Base-by-base conservation (phyloP, 2,329 filamentous ascomycete species). In the Penicillium decumbens region DNA sequence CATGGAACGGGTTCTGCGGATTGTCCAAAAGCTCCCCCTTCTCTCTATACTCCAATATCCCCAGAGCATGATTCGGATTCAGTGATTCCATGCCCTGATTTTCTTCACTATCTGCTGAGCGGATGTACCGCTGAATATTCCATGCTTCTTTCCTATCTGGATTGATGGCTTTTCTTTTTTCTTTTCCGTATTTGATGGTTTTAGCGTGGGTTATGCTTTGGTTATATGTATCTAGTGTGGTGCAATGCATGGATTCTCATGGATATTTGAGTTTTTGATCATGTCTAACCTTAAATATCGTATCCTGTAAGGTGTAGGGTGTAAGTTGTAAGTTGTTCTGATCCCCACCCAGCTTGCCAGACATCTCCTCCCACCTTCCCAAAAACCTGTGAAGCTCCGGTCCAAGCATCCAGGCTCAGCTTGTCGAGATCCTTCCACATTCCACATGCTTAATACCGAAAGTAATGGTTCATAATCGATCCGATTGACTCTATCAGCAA, bases 221-320 rank as follows among this genome's bases (percentile, higher is more conserved):
- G 35, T 43, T 55, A n/a, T 52, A 30, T 60, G 51, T 59, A 50
- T 47, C 45, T 58, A 57, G 32, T 54, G 35, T 6, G 47, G 33
- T 50, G 45, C 33, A 39, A 42, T 20, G 41, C 28, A 43, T 40
- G 29, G 29, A 41, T 41, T 39, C 28, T 29, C 30, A 33, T 12
- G 32, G 3, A 37, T 6, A 18, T 18, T 6, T 45, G 20, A 33
- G 29, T 15, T 1, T 25, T 25, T 10, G 20, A 3, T 23, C n/a
- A n/a, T 23, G 4, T 23, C 15, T 18, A 18, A 2, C 15, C 15
- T 18, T 18, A 18, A 18, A 18, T 23, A 23, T 23, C 4, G 20
- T 23, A 23, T 23, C 20, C 20, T 4, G 20, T 23, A 23, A 23
- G 20, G 20, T 23, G 20, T 23, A n/a, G n/a, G n/a, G n/a, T n/a